Conservation (phyloP, 2,329 filamentous ascomycete genomes). For the Myriosclerotinia duriaeana region DNA sequence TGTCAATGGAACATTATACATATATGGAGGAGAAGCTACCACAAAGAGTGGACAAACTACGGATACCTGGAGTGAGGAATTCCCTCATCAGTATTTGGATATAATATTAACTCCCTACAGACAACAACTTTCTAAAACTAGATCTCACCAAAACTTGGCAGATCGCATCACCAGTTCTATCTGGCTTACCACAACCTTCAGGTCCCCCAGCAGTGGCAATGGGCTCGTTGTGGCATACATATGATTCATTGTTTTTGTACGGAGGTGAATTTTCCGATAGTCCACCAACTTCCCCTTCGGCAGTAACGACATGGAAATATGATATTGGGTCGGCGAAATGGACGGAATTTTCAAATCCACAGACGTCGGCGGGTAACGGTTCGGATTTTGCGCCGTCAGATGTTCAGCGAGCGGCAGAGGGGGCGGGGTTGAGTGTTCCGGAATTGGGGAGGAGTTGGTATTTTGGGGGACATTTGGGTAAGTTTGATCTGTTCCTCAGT, state of each 20-base stretch:
- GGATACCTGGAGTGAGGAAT: conserved; percentile 66
- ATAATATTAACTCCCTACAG: conserved; percentile 41
- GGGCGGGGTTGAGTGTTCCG: conserved; percentile 68
- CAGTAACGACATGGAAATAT: conserved; percentile 70
- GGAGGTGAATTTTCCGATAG: conserved; percentile 71
- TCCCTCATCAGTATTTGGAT: neutral
- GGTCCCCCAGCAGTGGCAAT: conserved; percentile 70
- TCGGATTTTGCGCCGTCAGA: conserved; percentile 55
- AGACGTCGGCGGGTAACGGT: conserved; percentile 62
- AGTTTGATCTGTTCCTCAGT: neutral
- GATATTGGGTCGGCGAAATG: conserved; percentile 58
- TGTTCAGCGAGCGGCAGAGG: conserved; percentile 70
- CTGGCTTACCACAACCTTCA: conserved; percentile 61
- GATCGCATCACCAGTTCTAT: conserved; percentile 60
- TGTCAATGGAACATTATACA: conserved; percentile 73
- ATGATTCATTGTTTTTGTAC: conserved; percentile 68
- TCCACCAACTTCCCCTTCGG: conserved; percentile 54
- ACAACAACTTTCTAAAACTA: conserved; percentile 71
- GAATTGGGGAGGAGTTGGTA: conserved; percentile 72
- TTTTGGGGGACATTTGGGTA: conserved; percentile 65
- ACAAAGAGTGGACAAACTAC: conserved; percentile 55
- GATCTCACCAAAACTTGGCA: conserved; percentile 74
- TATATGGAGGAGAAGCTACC: conserved; percentile 70
- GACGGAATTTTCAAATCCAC: conserved; percentile 61
- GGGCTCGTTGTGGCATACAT: conserved; percentile 75